Conservation (phyloP, 345 rosid genomes). For the Hevea brasiliensis region DNA sequence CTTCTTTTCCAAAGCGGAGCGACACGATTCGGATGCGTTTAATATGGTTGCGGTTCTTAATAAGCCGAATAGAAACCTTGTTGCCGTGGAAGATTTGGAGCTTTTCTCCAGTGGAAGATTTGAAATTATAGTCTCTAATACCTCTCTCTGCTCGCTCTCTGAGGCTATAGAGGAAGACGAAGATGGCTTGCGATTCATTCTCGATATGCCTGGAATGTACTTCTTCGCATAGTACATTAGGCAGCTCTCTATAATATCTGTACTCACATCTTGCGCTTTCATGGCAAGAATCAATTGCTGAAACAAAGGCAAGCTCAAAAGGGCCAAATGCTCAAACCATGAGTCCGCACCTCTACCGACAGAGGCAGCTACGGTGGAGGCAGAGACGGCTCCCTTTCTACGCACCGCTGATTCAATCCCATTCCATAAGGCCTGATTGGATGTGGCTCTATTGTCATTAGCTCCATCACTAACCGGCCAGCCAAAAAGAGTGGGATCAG, state of each 20-base stretch:
- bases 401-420: slow-evolving; percentile 52
- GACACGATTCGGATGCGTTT: slow-evolving; percentile 66
- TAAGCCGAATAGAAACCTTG: slow-evolving; percentile 66
- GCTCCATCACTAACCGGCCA: slow-evolving; percentile 78
- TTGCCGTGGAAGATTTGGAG: slow-evolving; percentile 51
- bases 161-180: slow-evolving; percentile 41
- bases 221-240: slow-evolving; percentile 73
- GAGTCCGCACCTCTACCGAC: slow-evolving; percentile 37
- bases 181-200: slow-evolving; percentile 67
- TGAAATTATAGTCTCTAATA: slow-evolving; percentile 61
- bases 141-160: slow-evolving; percentile 75
- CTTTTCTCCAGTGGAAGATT: slow-evolving; percentile 60
- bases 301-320: slow-evolving; percentile 55
- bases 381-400: slow-evolving; percentile 28
- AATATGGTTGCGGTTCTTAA: slow-evolving; percentile 77
- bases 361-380: background rate
- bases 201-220: slow-evolving; percentile 72
- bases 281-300: slow-evolving; percentile 57
- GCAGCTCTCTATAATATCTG: slow-evolving; percentile 76
- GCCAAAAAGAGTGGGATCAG: slow-evolving; percentile 74
- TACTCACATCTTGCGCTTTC: slow-evolving; percentile 51
- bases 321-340: slow-evolving; percentile 74
- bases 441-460: slow-evolving; percentile 19
- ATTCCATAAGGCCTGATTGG: slow-evolving; percentile 49
- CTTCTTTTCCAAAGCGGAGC: slow-evolving; percentile 64